A percentile compares a stretch with the other conserved stretches of the same genome.
phyloP scores from a whole-genome alignment of 371 early-diverging fungal species.

The Mortierella sp. region DNA sequence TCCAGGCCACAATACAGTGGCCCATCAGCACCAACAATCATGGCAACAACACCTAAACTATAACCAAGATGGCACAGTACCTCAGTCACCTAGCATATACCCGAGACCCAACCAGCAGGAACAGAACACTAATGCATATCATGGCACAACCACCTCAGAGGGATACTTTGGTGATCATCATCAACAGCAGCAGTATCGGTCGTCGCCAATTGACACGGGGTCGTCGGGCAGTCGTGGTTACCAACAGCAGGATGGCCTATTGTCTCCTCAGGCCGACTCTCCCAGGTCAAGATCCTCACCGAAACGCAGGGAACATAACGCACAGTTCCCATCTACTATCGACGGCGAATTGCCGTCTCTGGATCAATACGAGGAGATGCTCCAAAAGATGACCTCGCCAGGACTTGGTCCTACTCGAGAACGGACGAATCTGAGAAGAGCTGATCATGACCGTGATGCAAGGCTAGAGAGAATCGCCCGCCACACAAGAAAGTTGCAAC shows the following conservation, averaged over 20 bases:
- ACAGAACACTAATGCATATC: neutral
- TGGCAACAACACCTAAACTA: conserved; percentile 13
- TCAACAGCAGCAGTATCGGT: conserved; percentile 13
- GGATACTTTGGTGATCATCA: neutral
- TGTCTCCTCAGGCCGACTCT: conserved; percentile 20
- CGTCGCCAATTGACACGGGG: conserved; percentile 16
- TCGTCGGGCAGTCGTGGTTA: conserved; percentile 11
- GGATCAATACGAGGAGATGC: conserved; percentile 50
- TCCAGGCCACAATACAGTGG: conserved; percentile 4
- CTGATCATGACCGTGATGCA: conserved; percentile 19
- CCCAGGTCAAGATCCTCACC: conserved; percentile 20
- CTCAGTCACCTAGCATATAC: conserved; percentile 9
- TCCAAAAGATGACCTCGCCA: conserved; percentile 40
- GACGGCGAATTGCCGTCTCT: conserved; percentile 27
- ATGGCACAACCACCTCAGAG: neutral
- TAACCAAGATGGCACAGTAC: conserved; percentile 3
- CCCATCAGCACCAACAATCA: conserved; percentile 18
- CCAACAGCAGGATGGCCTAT: conserved; percentile 14
- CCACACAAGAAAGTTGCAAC: conserved; percentile 23
- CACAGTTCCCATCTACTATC: neutral
- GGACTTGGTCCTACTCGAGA: conserved; percentile 21
- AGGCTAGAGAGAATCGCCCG: conserved; percentile 6
- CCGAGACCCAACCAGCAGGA: neutral
- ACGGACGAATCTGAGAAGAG: conserved; percentile 12
- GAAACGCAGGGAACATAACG: conserved; percentile 22